These are phyloP conservation scores for Seiridium unicorne DNA, from an alignment of 2,329 filamentous ascomycete genomes.

Conservation along the genomic window DNA sequence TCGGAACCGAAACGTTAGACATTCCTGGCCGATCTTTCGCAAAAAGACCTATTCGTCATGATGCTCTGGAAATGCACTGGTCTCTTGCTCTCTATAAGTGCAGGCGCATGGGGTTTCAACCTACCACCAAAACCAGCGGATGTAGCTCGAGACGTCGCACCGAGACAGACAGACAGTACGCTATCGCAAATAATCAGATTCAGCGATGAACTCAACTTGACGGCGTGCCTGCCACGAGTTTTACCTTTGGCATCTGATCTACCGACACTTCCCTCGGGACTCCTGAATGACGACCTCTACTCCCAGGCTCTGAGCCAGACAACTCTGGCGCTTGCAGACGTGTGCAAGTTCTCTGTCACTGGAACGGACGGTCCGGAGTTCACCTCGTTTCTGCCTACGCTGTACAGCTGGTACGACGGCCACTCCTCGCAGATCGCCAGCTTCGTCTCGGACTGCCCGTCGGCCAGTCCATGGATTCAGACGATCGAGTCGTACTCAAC, in stretches of 20 bases:
- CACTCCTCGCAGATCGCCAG: conserved; percentile 14
- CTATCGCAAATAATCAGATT: neutral
- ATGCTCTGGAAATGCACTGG: neutral
- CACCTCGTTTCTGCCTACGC: conserved; percentile 19
- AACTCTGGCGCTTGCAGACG: conserved; percentile 16
- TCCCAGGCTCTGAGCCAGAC: conserved; percentile 23
- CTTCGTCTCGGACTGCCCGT: conserved; percentile 17
- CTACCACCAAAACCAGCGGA: neutral
- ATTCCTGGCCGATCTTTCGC: neutral
- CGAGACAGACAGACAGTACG: neutral
- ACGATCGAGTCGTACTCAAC: neutral
- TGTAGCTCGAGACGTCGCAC: neutral
- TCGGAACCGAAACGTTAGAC: neutral
- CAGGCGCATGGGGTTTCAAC: neutral
- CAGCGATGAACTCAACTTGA: conserved; percentile 14
- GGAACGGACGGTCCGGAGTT: conserved; percentile 17
- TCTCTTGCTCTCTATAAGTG: neutral
- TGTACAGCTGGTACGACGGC: conserved; percentile 22
- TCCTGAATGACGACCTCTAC: conserved; percentile 16
- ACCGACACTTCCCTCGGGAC: conserved; percentile 17
- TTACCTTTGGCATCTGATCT: conserved; percentile 19
- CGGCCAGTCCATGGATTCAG: neutral
- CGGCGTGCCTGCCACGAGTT: conserved; percentile 17
- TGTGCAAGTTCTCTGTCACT: conserved; percentile 22
- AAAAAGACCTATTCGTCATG: neutral